Evolutionary conservation across 441 rosid genomes (phyloP).

Genomic region (Manihot esculenta): DNA sequence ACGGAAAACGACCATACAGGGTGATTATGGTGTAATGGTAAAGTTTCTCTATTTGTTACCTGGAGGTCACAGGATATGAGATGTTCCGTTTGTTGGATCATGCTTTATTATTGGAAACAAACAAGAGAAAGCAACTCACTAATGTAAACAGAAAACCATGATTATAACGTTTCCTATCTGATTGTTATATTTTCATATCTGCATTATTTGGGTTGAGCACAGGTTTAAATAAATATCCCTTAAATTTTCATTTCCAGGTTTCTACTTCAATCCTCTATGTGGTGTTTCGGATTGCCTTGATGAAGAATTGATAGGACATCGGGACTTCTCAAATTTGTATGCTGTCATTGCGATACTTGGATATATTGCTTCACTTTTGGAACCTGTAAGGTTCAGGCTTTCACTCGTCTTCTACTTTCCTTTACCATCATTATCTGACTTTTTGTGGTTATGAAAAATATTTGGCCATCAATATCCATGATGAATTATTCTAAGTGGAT

Average conservation of each 20-base stretch:
- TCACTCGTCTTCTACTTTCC: conserved; percentile 66
- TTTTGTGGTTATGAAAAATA: conserved; percentile 27
- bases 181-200: not conserved
- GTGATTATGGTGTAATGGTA: too few species aligned
- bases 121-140: too few species aligned
- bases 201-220: not conserved
- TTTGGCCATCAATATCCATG: too few species aligned
- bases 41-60: too few species aligned
- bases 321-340: conserved; percentile 71
- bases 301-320: conserved; percentile 64
- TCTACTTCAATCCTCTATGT: conserved; percentile 47
- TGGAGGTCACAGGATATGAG: too few species aligned
- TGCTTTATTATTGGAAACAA: too few species aligned
- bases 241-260: conserved; percentile 42
- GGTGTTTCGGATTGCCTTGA: conserved; percentile 66
- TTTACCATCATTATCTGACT: conserved; percentile 80
- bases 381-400: conserved; percentile 56
- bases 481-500: not conserved
- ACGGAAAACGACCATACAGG: too few species aligned
- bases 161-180: not conserved
- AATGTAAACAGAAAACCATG: not conserved
- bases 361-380: conserved; percentile 59
- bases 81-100: too few species aligned
- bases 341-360: conserved; percentile 77
- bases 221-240: not conserved